Base-by-base conservation (phyloP, 2,329 filamentous ascomycete genomes). In the Podosphaera fusca region DNA sequence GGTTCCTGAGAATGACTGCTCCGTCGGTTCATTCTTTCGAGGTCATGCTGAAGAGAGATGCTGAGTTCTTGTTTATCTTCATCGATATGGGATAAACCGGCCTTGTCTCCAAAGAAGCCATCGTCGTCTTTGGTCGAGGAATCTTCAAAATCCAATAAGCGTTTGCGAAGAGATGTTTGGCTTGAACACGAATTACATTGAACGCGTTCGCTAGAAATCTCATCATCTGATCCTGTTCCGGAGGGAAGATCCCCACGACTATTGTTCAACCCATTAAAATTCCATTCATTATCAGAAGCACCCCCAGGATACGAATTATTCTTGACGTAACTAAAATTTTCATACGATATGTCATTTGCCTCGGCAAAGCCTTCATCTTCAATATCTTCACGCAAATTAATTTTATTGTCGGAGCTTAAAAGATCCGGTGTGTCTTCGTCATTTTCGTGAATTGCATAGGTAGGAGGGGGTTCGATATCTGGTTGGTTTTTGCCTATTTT, bases 181-280 rank as follows among this genome's bases (percentile, higher is more conserved):
- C 64, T 62, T 9, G 64, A 63, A 4, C 65, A 65, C 1, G 66
- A 68, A 34, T 66, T 61, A 54, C 65, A 60, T 30, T 67, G 58
- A 8, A 63, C 66, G 3, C 61, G 56, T 57, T 67, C 67, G 56
- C 66, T 67, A 8, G 60, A 52, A 3, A 55, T 9, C 8, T 55
- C 60, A 55, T 59, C 63, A 52, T 60, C 61, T 9, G 65, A 67
- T 2, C 58, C 63, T 33, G 64, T 62, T 30, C 63, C 62, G 8
- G 65, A 65, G 30, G 60, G 38, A 47, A 62, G 57, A n/a, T 61
- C 52, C 1, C 62, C 58, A 34, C 58, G 52, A 8, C 29, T 54
- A 10, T 58, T 55, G 29, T 61, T 62, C 51, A 59, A 63, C 61
- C 64, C 53, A 35, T 42, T 57, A 30, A 51, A 56, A 9, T 56